Percentiles rank a stretch among this genome's conserved stretches.
These are phyloP conservation scores for Silene coronaria DNA, from an alignment of 179 eudicot species.

Conservation along the genomic window DNA sequence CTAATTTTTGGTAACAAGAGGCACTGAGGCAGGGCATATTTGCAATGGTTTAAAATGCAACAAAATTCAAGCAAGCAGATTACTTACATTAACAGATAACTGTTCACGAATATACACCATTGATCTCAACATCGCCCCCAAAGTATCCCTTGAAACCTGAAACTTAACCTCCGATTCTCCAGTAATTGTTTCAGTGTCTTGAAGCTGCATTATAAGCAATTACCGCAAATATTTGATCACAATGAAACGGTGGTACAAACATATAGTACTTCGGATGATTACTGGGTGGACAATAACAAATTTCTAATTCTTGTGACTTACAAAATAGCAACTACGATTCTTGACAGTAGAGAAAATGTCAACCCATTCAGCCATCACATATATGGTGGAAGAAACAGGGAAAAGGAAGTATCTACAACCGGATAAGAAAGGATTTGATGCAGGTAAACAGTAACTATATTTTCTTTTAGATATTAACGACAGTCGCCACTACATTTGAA, in stretches of 20 bases:
- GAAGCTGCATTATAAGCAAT: constrained; percentile 52
- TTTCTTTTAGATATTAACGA: too few relatives aligned
- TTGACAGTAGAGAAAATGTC: not conserved
- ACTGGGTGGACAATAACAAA: not conserved
- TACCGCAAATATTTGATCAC: not conserved
- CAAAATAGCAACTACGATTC: too few relatives aligned
- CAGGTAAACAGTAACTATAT: too few relatives aligned
- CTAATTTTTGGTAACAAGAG: too few relatives aligned
- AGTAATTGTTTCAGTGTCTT: constrained; percentile 62
- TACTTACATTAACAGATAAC: constrained; percentile 54
- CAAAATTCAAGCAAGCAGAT: too few relatives aligned
- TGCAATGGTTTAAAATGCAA: too few relatives aligned
- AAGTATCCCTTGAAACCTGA: constrained; percentile 83
- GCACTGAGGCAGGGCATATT: too few relatives aligned
- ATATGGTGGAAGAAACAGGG: not conserved
- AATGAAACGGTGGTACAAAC: not conserved
- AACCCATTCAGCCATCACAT: not conserved
- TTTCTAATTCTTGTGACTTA: too few relatives aligned
- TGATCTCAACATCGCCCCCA: constrained; percentile 90
- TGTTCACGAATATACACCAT: constrained; percentile 91
- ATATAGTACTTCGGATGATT: not conserved
- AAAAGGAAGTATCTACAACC: not conserved
- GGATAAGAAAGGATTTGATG: not conserved
- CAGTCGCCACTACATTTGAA: too few relatives aligned
- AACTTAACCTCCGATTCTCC: constrained; percentile 91